phyloP scores from a whole-genome alignment of 2,329 filamentous ascomycete species.

The Phialocephala sp. region DNA sequence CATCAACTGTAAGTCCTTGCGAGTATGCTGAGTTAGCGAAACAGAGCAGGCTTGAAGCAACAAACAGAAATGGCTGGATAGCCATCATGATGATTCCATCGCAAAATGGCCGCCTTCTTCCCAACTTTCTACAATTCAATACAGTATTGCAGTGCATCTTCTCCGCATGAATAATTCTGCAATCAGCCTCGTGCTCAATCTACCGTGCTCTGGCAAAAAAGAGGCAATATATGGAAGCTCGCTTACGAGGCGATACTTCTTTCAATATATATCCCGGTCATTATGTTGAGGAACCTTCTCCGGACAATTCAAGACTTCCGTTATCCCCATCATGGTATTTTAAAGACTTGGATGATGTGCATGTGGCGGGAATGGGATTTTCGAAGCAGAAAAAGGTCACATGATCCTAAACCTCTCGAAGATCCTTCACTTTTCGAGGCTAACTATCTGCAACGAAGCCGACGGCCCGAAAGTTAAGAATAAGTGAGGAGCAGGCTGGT shows the following conservation, averaged over 20 bases:
- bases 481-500: neutral
- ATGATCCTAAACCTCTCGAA: too few species aligned
- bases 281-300: too few species aligned
- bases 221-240: neutral
- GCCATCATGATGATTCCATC: neutral
- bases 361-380: too few species aligned
- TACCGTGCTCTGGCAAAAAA: neutral
- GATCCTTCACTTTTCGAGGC: too few species aligned
- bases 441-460: too few species aligned
- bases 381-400: too few species aligned
- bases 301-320: too few species aligned
- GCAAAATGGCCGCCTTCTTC: neutral
- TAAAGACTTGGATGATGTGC: too few species aligned
- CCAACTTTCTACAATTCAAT: neutral
- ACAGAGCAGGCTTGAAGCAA: neutral
- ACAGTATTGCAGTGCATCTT: neutral
- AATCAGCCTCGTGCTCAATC: neutral
- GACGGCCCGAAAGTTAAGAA: neutral
- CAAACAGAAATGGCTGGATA: constrained; percentile 1
- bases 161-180: neutral
- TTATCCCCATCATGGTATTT: too few species aligned
- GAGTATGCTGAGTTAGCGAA: neutral
- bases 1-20: constrained; percentile 11
- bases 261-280: neutral
- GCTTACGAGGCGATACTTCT: neutral